Evolutionary conservation across 208 protist species (phyloP), one percentile per base, ranked within the genome.

Genomic region (Trypanosomatidae sp.): DNA sequence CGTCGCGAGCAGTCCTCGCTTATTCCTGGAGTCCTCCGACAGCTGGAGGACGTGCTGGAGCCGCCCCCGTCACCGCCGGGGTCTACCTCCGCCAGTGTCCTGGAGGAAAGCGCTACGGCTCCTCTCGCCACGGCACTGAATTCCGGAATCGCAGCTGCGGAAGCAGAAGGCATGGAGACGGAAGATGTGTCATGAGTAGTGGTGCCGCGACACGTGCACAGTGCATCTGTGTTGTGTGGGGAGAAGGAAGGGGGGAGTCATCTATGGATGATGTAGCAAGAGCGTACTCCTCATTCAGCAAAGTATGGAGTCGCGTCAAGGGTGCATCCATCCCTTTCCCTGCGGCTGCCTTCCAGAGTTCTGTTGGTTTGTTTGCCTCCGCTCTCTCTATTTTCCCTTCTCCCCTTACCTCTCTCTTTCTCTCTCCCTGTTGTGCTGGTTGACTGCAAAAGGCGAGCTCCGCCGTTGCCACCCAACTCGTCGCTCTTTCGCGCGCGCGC

Each of bases 1-100:
- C 71, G 66, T 1, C 84, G 77, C 39, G 70, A 70, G 30, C 76
- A 85, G 64, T 74, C 81, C 13, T 68, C 80, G 2, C 19, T 41
- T 19, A 84, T 87, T 44, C 79, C 79, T 1, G 60, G 68, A 15
- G 77, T 83, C 50, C 19, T 75, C 41, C 71, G 73, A 12, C 64
- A 78, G 65, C 30, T 88, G 55, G 66, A 74, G 65, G 71, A 66
- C 19, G 19, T 66, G 15, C 53, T 86, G 55, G 44, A 10, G 58
- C 49, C 36, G n/a, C 64, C 17, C 19, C 15, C 58, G 41, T 17
- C 6, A 9, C 66, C 66, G 33, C 36, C n/a, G 36, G 28, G 17
- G 60, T 13, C 41, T n/a, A 10, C 60, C 39, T 46, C 60, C 22
- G 60, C 19, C 7, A 6, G 12, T 25, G 60, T 25, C 8, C 60